Conservation (phyloP, 2,329 filamentous ascomycete genomes). For the Fusarium kyushuense region DNA sequence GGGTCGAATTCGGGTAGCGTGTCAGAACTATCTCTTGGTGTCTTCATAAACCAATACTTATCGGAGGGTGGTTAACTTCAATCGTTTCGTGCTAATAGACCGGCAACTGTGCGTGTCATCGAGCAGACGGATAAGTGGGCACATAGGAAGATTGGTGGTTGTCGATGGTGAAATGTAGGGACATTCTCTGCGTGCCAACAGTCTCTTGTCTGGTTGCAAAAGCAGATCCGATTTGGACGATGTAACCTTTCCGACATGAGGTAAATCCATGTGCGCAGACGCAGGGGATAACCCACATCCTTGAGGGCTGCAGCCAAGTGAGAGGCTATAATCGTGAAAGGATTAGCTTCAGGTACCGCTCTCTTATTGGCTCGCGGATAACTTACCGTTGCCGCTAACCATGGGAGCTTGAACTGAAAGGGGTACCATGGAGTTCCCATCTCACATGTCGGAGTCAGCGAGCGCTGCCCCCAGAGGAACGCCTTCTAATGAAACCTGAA, state of each 20-base stretch:
- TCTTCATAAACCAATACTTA: conserved; percentile 1
- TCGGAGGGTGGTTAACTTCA: neutral
- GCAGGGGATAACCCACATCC: conserved; percentile 31
- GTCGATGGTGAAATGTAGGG: conserved; percentile 19
- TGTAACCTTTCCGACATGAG: conserved; percentile 43
- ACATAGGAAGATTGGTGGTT: conserved; percentile 16
- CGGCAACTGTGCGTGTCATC: neutral
- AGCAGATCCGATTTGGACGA: conserved; percentile 47
- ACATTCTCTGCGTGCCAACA: conserved; percentile 39
- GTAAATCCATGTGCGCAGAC: conserved; percentile 23
- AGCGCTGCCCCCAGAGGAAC: conserved; percentile 30
- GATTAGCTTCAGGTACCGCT: conserved; percentile 56
- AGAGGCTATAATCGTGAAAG: conserved; percentile 24
- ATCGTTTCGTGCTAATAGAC: neutral
- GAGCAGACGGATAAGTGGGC: neutral
- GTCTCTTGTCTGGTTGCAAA: conserved; percentile 21
- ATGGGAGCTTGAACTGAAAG: conserved; percentile 21
- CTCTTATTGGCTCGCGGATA: conserved; percentile 57
- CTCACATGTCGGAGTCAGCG: conserved; percentile 22
- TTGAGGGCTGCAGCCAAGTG: conserved; percentile 30
- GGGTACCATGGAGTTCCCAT: conserved; percentile 5
- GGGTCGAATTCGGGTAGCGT: conserved; percentile 27
- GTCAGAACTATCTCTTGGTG: conserved; percentile 9
- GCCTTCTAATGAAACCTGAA: neutral
- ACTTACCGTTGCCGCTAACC: conserved; percentile 24